phyloP scores from a whole-genome alignment of 768 basidiomycete genomes.

The Pholiota molesta region DNA sequence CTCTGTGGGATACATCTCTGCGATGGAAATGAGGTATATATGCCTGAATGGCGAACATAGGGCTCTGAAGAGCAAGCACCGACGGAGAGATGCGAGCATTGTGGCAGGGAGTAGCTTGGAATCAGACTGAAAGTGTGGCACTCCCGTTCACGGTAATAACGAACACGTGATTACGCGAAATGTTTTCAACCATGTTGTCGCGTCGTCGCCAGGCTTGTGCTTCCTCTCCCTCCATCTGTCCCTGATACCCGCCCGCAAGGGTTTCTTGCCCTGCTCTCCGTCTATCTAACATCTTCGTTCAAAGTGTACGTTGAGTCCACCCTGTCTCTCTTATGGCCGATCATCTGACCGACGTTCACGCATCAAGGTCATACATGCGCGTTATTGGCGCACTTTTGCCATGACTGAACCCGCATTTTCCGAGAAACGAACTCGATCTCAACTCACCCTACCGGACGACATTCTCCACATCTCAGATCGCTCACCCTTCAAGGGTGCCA shows the following conservation, averaged over 20 bases:
- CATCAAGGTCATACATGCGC: constrained; percentile 4
- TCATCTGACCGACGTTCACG: constrained; percentile 7
- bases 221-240: not conserved
- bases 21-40: not conserved
- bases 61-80: not conserved
- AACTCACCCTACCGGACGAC: constrained; percentile 48
- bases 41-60: not conserved
- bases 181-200: constrained; percentile 31
- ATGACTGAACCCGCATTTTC: constrained; percentile 32
- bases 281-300: not conserved
- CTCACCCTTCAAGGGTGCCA: constrained; percentile 59
- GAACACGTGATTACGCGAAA: constrained; percentile 32
- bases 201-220: constrained; percentile 7
- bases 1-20: not conserved
- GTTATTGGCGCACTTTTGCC: constrained; percentile 9
- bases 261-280: not conserved
- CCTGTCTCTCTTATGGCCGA: not conserved
- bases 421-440: constrained; percentile 53
- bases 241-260: not conserved
- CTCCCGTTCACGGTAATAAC: not conserved
- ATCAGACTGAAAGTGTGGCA: not conserved
- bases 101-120: not conserved
- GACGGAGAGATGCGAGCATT: constrained; percentile 22
- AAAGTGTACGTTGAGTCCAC: not conserved
- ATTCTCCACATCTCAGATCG: constrained; percentile 47